Evolutionary conservation across 169 alveolate genomes (phyloP).

Genomic region (Plasmodium inui): DNA sequence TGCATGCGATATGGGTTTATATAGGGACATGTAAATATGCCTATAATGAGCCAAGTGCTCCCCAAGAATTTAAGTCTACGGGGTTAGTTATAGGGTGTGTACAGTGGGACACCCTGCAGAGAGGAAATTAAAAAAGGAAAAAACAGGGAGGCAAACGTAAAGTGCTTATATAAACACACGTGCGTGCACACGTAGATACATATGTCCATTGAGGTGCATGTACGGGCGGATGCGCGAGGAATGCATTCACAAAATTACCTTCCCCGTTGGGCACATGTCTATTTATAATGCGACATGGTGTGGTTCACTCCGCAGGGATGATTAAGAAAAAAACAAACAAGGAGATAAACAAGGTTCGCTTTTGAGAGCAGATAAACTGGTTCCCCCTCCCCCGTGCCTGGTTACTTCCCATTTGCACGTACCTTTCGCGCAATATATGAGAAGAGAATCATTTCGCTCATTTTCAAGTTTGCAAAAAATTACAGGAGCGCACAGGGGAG

Average conservation of each 20-base stretch:
- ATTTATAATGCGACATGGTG: background rate
- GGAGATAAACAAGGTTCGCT: background rate
- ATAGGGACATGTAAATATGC: background rate
- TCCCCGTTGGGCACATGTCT: background rate
- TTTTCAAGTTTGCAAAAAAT: background rate
- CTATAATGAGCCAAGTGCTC: background rate
- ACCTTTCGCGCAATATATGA: background rate
- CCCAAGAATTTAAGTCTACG: background rate
- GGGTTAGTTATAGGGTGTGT: background rate
- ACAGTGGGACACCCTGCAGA: background rate
- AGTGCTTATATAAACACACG: background rate
- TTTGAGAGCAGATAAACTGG: background rate
- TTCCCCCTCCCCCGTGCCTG: background rate
- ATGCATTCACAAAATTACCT: background rate
- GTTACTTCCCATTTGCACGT: background rate
- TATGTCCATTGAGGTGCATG: background rate
- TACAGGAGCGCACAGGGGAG: background rate
- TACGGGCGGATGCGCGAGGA: background rate
- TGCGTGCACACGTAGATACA: background rate
- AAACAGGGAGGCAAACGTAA: background rate
- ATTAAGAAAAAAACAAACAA: background rate
- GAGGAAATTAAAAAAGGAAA: background rate
- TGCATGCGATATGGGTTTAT: background rate
- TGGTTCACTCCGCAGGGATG: background rate
- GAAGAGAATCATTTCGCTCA: background rate